Base-by-base conservation (phyloP, 2,329 filamentous ascomycete genomes). In the Sphaerulina vaccinii region DNA sequence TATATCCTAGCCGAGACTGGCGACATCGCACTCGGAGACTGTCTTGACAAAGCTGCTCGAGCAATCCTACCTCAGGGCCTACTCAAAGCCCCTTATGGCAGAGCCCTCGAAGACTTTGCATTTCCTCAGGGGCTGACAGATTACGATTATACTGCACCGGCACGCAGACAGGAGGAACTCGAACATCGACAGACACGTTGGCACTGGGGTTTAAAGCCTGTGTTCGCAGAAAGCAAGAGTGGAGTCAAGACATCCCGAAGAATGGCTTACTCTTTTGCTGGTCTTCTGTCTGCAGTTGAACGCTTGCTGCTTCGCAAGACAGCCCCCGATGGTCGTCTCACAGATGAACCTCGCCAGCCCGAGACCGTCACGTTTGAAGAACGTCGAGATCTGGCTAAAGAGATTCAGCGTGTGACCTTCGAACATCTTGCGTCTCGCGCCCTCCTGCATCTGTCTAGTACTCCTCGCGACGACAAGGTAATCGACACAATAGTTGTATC, bases 11-110 rank as follows among this genome's bases (percentile, higher is more conserved):
- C 86, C 15, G 76, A 80, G 13, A 87, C 87, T 0, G 72, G 71
- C n/a, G 90, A 95, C 70, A 84, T 91, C 56, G 90, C 93, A n/a
- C 75, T 96, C 52, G 93, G 93, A 42, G 89, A 96, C 70, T 83
- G 88, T 63, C 75, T 99, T 27, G 93, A 99, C 75, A 96, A 97
- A 71, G 80, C 84, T 51, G 90, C 89, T 6, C 83, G 93, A 40
- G 76, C 79, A 13, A 82, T 96, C 51, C 71, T 97, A 0, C 92
- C 91, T 0, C 21, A 71, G 0, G 69, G 76, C 0, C 58, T 84
- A 2, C 69, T 92, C 18, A 71, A 77, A 15, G 85, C 88, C 47
- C 90, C 90, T 78, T 97, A 95, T 72, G 93, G 86, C 3, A 83
- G 83, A 22, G 70, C 86, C 15, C 80, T 99, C 15, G 92, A 97